Percentiles rank a stretch among this genome's conserved stretches.
These are phyloP conservation scores for Hymenoscyphus fructigenus DNA, from an alignment of 2,329 filamentous ascomycete species.

Conservation along the genomic window DNA sequence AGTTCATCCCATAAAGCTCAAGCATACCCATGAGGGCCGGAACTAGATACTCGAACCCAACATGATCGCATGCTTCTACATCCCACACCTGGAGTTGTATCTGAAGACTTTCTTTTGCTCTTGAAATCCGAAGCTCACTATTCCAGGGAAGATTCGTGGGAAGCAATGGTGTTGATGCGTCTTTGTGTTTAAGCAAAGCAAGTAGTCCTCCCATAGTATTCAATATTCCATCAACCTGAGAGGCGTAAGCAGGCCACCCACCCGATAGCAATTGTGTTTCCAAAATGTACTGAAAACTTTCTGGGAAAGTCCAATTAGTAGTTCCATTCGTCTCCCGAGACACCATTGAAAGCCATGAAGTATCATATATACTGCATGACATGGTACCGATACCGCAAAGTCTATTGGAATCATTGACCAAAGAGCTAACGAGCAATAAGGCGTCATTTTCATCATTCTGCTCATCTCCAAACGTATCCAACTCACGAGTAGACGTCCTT, in stretches of 20 bases:
- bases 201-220: slow-evolving; percentile 3
- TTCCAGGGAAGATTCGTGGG: not conserved
- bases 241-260: not conserved
- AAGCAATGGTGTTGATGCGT: not conserved
- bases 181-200: not conserved
- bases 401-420: too few species aligned
- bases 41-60: slow-evolving; percentile 7
- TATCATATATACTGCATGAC: slow-evolving; percentile 9
- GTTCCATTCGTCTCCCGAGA: not conserved
- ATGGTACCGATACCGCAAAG: too few species aligned
- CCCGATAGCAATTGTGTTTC: not conserved
- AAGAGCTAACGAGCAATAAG: too few species aligned
- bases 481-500: too few species aligned
- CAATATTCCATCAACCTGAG: slow-evolving; percentile 8
- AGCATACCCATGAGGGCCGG: not conserved
- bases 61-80: not conserved
- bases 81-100: not conserved
- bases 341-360: slow-evolving; percentile 7
- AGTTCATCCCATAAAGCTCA: not conserved
- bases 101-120: not conserved
- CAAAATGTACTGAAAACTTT: not conserved
- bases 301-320: not conserved
- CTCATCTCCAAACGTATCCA: too few species aligned
- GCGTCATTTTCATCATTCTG: too few species aligned
- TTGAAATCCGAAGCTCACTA: not conserved